A percentile compares a stretch with the other conserved stretches of the same genome.
These are phyloP conservation scores for Nitzschia putrida DNA, from an alignment of 108 stramenopile genomes.

Conservation along the genomic window DNA sequence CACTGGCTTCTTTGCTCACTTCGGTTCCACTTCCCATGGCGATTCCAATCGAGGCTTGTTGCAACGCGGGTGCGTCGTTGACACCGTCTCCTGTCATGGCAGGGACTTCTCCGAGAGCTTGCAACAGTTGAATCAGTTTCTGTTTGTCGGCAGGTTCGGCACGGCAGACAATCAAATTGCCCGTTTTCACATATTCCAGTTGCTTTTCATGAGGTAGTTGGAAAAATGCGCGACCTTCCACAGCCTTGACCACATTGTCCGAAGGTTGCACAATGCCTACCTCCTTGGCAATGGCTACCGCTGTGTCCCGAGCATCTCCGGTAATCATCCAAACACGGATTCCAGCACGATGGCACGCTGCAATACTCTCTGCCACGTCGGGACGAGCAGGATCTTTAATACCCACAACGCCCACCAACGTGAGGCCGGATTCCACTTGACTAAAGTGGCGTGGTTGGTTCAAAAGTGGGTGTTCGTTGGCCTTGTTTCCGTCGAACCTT, in stretches of 20 bases:
- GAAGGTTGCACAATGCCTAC: slow-evolving; percentile 60
- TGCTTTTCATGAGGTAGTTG: slow-evolving; percentile 67
- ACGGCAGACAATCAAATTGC: slow-evolving; percentile 96
- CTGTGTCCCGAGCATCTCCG: slow-evolving; percentile 96
- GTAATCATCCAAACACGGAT: slow-evolving; percentile 99
- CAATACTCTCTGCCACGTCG: slow-evolving; percentile 94
- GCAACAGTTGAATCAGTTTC: slow-evolving; percentile 92
- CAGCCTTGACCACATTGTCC: slow-evolving; percentile 59
- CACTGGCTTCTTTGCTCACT: slow-evolving; percentile 87
- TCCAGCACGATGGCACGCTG: slow-evolving; percentile 85
- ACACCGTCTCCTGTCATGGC: slow-evolving; percentile 99
- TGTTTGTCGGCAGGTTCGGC: slow-evolving; percentile 98
- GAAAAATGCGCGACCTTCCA: slow-evolving; percentile 88
- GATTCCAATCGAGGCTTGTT: slow-evolving; percentile 91
- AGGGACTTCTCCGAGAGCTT: slow-evolving; percentile 87
- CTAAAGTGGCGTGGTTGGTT: slow-evolving; percentile 77
- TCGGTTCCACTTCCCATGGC: slow-evolving; percentile 95
- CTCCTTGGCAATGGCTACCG: slow-evolving; percentile 78
- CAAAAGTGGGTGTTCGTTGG: slow-evolving; percentile 55
- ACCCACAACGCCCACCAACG: slow-evolving; percentile 92
- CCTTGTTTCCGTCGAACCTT: slow-evolving; percentile 32
- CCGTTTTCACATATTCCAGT: slow-evolving; percentile 58
- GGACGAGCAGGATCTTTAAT: slow-evolving; percentile 99
- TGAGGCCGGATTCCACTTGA: slow-evolving; percentile 90
- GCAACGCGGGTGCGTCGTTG: slow-evolving; percentile 99